phyloP scores from a whole-genome alignment of 1,284 basidiomycete species.

The Tylopilus sp. region DNA sequence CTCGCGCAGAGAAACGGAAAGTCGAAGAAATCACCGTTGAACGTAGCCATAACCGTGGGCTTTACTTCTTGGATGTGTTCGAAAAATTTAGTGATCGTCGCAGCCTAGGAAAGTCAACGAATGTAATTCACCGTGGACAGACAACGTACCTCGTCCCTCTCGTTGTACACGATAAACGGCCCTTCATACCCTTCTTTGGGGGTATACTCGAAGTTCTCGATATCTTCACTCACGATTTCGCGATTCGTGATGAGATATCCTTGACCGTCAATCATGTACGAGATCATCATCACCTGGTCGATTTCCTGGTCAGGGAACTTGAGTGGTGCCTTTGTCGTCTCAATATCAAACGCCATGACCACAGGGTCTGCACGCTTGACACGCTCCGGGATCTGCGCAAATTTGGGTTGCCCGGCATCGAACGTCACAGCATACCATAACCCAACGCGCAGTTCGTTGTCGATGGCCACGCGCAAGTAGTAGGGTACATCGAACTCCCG shows the following conservation, averaged over 20 bases:
- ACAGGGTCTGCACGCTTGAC: constrained; percentile 99
- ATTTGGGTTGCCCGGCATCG: constrained; percentile 73
- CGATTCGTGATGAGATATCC: constrained; percentile 97
- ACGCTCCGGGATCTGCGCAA: constrained; percentile 71
- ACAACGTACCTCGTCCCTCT: constrained; percentile 73
- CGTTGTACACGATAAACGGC: constrained; percentile 95
- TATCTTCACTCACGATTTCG: constrained; percentile 96
- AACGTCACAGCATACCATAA: constrained; percentile 94
- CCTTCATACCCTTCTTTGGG: constrained; percentile 98
- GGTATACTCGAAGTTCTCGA: constrained; percentile 98
- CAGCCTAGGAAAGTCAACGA: constrained; percentile 44
- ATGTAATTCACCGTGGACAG: neutral
- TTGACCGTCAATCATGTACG: constrained; percentile 95
- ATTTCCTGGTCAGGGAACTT: constrained; percentile 96
- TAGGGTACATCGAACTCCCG: constrained; percentile 98
- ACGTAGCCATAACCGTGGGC: constrained; percentile 96
- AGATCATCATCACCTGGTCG: constrained; percentile 99
- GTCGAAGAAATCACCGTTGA: constrained; percentile 99
- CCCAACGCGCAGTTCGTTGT: constrained; percentile 96
- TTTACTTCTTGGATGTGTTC: constrained; percentile 88
- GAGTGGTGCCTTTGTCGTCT: constrained; percentile 96
- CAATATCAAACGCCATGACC: constrained; percentile 99
- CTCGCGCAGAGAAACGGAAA: constrained; percentile 96
- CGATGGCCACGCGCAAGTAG: constrained; percentile 96
- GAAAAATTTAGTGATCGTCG: constrained; percentile 84